Percentiles rank a stretch among this genome's conserved stretches.
These are phyloP conservation scores for Physcomitrellopsis africana DNA, from an alignment of 225 moss, liverwort and hornwort species.

Conservation along the genomic window DNA sequence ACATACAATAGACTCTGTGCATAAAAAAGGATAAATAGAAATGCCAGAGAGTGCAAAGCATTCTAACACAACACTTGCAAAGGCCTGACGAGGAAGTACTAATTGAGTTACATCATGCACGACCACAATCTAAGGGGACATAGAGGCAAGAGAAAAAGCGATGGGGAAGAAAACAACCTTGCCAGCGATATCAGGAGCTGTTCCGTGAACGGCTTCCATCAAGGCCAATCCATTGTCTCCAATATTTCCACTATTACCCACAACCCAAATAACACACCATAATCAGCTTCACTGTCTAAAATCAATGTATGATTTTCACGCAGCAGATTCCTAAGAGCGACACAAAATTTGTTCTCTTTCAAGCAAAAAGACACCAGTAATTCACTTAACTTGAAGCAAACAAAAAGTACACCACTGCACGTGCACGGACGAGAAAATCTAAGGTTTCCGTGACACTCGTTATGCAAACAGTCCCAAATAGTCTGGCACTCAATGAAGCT, in stretches of 20 bases:
- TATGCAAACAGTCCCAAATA: neutral
- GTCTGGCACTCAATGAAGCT: neutral
- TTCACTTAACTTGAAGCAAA: neutral
- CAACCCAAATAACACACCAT: neutral
- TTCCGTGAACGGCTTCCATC: slow-evolving; percentile 98
- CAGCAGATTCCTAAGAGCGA: neutral
- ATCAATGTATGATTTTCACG: neutral
- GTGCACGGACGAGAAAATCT: neutral
- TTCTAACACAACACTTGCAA: neutral
- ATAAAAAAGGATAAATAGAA: no score
- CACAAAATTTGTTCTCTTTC: neutral
- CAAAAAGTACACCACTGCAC: neutral
- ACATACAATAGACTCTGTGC: neutral
- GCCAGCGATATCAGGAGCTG: slow-evolving; percentile 97
- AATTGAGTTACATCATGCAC: slow-evolving; percentile 2
- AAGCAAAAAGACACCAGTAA: neutral
- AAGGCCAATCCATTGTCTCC: slow-evolving; percentile 83
- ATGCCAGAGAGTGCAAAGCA: no score
- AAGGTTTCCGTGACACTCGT: neutral
- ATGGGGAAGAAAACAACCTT: slow-evolving; percentile 54
- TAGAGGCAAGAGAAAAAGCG: neutral
- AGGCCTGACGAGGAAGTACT: neutral
- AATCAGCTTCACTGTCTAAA: neutral
- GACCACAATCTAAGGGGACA: neutral
- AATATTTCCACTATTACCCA: slow-evolving; percentile 78